A percentile compares a stretch with the other conserved stretches of the same genome.
phyloP scores from a whole-genome alignment of 768 basidiomycete genomes.

The Piloderma croceum region DNA sequence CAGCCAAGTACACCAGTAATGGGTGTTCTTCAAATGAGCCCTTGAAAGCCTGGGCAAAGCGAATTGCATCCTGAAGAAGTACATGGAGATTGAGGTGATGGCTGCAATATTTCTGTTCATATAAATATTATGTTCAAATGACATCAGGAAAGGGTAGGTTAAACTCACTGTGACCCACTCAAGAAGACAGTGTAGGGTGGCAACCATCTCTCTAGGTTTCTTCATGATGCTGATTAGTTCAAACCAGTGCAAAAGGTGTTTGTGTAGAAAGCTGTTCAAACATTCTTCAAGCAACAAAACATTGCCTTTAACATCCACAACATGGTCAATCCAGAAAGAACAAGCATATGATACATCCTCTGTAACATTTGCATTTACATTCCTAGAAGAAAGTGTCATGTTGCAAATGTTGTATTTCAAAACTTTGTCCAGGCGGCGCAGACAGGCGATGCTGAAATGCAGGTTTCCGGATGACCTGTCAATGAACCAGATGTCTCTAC shows the following conservation, averaged over 20 bases:
- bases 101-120: too few relatives aligned
- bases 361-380: slow-evolving; percentile 7
- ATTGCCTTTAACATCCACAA: too few relatives aligned
- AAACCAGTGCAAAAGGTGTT: slow-evolving; percentile 28
- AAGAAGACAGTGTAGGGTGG: too few relatives aligned
- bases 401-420: slow-evolving; percentile 24
- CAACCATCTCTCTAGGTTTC: too few relatives aligned
- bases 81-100: too few relatives aligned
- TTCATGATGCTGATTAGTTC: slow-evolving; percentile 25
- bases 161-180: too few relatives aligned
- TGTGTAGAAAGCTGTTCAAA: slow-evolving; percentile 16
- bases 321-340: slow-evolving; percentile 25
- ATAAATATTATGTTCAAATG: too few relatives aligned
- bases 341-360: slow-evolving; percentile 24
- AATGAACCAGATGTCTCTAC: slow-evolving; percentile 12
- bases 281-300: slow-evolving; percentile 11
- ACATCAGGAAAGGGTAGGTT: too few relatives aligned
- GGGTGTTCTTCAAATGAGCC: too few relatives aligned
- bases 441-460: slow-evolving; percentile 17
- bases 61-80: too few relatives aligned
- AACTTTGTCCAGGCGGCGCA: slow-evolving; percentile 10
- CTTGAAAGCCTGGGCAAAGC: too few relatives aligned
- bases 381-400: slow-evolving; percentile 18
- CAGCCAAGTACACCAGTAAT: slow-evolving; percentile 28
- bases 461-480: not conserved